These are phyloP conservation scores for Tulasnella sp. DNA, from an alignment of 768 basidiomycete species.

Conservation along the genomic window DNA sequence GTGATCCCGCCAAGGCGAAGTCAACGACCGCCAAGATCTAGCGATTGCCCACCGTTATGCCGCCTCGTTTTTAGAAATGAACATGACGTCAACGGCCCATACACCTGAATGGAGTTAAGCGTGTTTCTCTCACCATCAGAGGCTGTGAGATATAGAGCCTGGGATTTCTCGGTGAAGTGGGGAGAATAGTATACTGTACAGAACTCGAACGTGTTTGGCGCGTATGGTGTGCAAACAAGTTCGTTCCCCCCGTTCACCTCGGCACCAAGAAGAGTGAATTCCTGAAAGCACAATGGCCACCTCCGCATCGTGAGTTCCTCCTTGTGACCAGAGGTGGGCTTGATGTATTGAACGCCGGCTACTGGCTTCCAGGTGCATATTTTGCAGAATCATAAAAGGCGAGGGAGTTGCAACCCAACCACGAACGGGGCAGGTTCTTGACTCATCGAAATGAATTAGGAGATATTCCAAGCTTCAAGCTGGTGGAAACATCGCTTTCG, in stretches of 20 bases:
- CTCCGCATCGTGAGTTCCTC: background rate
- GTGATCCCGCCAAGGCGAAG: background rate
- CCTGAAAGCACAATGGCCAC: background rate
- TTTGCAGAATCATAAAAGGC: constrained; percentile 96
- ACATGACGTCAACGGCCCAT: too few species aligned
- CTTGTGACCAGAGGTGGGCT: background rate
- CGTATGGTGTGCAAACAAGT: background rate
- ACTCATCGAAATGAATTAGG: constrained; percentile 45
- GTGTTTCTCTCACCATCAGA: too few species aligned
- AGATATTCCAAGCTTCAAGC: constrained; percentile 85
- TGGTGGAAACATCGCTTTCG: constrained; percentile 70
- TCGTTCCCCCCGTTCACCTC: background rate
- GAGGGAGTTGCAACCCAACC: background rate
- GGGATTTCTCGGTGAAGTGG: too few species aligned
- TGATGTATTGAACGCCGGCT: background rate
- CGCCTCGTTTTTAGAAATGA: too few species aligned
- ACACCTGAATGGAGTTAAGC: too few species aligned
- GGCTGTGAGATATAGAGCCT: too few species aligned
- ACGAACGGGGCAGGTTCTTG: background rate
- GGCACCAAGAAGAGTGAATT: background rate
- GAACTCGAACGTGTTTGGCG: background rate
- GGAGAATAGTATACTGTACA: too few species aligned
- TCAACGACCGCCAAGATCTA: too few species aligned
- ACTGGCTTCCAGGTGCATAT: constrained; percentile 55
- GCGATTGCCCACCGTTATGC: too few species aligned